These are phyloP conservation scores for Phyllosticta capitalensis DNA, from an alignment of 2,329 filamentous ascomycete genomes.

Conservation along the genomic window DNA sequence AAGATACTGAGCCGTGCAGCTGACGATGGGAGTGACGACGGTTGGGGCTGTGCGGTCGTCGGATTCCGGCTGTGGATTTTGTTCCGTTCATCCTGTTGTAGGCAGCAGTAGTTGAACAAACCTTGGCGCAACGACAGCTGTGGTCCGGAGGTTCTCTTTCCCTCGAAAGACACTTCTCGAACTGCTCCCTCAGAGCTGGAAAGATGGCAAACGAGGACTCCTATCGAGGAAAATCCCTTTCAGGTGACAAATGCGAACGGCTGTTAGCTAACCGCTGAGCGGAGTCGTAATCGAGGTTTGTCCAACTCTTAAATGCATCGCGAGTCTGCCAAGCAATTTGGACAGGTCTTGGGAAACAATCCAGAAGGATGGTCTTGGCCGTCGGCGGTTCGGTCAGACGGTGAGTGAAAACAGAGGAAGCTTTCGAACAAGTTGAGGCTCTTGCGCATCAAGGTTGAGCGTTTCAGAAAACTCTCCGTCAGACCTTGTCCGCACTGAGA, in stretches of 20 bases:
- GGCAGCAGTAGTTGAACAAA: background rate
- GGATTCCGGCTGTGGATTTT: background rate
- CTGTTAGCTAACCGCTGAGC: background rate
- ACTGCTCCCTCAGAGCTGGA: background rate
- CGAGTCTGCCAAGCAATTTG: background rate
- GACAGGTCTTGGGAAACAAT: background rate
- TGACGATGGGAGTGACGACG: background rate
- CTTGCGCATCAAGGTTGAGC: background rate
- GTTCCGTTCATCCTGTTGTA: background rate
- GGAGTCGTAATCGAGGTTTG: background rate
- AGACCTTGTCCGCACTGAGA: background rate
- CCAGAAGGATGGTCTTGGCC: background rate
- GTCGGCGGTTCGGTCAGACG: background rate
- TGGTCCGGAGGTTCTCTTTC: background rate
- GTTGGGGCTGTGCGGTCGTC: background rate
- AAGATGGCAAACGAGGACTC: background rate
- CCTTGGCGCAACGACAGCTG: background rate
- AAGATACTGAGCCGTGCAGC: background rate
- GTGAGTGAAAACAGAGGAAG: background rate
- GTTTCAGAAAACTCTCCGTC: background rate
- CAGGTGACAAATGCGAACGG: background rate
- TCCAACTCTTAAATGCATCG: background rate
- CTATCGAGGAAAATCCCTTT: background rate
- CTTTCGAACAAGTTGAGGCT: background rate
- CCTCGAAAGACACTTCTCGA: no score